Base-by-base conservation (phyloP, 2,329 filamentous ascomycete species). In the Tolypocladium sp. region DNA sequence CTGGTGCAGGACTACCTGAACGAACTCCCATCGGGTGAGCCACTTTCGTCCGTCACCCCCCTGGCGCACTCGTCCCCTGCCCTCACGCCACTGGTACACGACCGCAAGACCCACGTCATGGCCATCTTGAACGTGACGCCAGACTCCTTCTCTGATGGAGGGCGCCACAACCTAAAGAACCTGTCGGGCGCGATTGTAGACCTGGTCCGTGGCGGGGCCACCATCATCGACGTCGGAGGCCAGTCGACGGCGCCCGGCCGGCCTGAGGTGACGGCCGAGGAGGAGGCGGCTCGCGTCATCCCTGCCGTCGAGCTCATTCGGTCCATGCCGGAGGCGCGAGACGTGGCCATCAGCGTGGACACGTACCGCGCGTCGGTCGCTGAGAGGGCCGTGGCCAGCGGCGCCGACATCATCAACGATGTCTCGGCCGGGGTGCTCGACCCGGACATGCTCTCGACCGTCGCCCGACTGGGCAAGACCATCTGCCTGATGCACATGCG, bases 61-160 rank as follows among this genome's bases (percentile, higher is more conserved):
- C 71, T 87, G 41, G 79, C 78, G 2, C 53, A 72, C 7, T 70
- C 71, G 3, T 60, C 70, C 5, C 73, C 79, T 13, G 77, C 84
- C 1, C 74, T 94, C 44, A 82, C 83, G 56, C 80, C 89, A 22
- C 74, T 85, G 37, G 75, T 77, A 38, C 74, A 80, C 8, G 77
- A 80, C 53, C 82, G 87, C 55, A 79, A 77, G 57, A 97, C 93
- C 0, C 84, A 85, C 53, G 76, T 97, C 65, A 99, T 99, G 94
- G 90, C 90, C 58, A 96, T 99, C 63, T 79, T 97, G 53, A 99
- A 99, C 73, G 77, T 96, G 57, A 97, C 94, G 0, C 93, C 93
- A 0, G 93, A 99, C 75, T 97, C 93, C 12, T 99, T 99, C 77
- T 97, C 93, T 1, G 92, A 97, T 69, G 93, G 92, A 57, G 92